Evolutionary conservation across 2,329 filamentous ascomycete genomes (phyloP), one percentile per base, ranked within the genome.

Genomic region (Penicillium palitans): DNA sequence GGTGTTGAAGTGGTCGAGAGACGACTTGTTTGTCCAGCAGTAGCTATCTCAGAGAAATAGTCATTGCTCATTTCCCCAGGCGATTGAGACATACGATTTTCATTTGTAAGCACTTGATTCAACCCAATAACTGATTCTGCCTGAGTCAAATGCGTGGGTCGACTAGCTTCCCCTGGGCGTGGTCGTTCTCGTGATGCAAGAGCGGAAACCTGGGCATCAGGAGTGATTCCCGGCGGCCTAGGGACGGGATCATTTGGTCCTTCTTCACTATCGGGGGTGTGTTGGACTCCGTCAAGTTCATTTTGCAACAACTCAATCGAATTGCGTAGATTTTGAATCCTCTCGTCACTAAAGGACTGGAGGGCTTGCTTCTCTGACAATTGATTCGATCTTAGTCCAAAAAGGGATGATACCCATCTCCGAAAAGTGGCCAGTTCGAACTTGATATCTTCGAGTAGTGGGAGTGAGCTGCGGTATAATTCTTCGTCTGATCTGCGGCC

Each of bases 401-500:
- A 67, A 53, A 67, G 63, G 2, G 70, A 70, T 15, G 69, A 61
- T 10, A 75, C 41, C 75, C 73, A 76, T 19, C 63, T 61, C 48
- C 65, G 66, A 10, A 77, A 65, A 21, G 63, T 57, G 12, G 52
- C 51, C 9, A 75, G n/a, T 61, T 78, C 76, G 53, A 72, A 74
- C 46, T 67, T 64, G 6, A 78, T 60, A 50, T 78, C 76, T 53
- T 78, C 66, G 8, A 68, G 42, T 2, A 78, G 58, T 7, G 74
- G 70, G 19, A 78, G 66, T 46, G 69, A 71, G 49, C 68, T 67
- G 39, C 76, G 74, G n/a, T 66, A 64, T 50, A 66, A 68, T 58
- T 78, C 76, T 59, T 78, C 75, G 47, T 74, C 71, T n/a, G 74
- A 68, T 52, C 73, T 70, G 42, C 75, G 74, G 4, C 75, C 76